Percentiles rank a stretch among this genome's conserved stretches.
Evolutionary conservation across 257 asterid species (phyloP).

Genomic region (Solanum verrucosum): DNA sequence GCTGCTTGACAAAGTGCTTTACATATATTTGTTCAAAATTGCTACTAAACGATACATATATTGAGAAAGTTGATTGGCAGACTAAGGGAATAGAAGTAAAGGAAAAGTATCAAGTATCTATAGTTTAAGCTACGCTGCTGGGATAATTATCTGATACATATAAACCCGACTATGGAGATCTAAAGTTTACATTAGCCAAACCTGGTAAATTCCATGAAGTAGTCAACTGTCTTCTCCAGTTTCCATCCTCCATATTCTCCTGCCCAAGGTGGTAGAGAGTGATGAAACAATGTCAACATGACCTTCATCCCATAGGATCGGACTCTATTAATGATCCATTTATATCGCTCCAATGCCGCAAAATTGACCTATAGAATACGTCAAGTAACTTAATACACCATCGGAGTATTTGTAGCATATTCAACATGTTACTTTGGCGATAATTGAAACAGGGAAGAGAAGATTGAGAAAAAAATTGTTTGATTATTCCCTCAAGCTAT

Average conservation of each 20-base stretch:
- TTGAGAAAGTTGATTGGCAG: not conserved
- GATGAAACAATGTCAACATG: constrained; percentile 91
- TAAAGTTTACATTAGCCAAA: not conserved
- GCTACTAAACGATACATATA: not conserved
- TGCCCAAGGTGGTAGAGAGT: constrained; percentile 99
- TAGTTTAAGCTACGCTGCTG: not conserved
- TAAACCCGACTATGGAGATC: not conserved
- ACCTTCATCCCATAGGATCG: constrained; percentile 92
- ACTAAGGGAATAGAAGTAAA: not conserved
- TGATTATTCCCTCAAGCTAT: not conserved
- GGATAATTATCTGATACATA: not conserved
- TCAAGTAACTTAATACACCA: not conserved
- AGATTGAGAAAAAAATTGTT: not conserved
- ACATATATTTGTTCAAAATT: not conserved
- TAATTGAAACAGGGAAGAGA: not conserved
- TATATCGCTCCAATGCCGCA: constrained; percentile 92
- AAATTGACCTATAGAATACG: constrained; percentile 52
- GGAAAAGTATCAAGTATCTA: not conserved
- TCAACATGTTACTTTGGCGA: not conserved
- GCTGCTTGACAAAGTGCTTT: not conserved
- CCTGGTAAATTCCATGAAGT: constrained; percentile 91
- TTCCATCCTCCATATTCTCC: constrained; percentile 99
- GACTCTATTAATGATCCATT: constrained; percentile 79
- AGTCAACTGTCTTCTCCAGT: constrained; percentile 75
- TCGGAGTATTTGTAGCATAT: not conserved